Evolutionary conservation across 768 basidiomycete genomes (phyloP).

Genomic region (Lactifluus piperatus): DNA sequence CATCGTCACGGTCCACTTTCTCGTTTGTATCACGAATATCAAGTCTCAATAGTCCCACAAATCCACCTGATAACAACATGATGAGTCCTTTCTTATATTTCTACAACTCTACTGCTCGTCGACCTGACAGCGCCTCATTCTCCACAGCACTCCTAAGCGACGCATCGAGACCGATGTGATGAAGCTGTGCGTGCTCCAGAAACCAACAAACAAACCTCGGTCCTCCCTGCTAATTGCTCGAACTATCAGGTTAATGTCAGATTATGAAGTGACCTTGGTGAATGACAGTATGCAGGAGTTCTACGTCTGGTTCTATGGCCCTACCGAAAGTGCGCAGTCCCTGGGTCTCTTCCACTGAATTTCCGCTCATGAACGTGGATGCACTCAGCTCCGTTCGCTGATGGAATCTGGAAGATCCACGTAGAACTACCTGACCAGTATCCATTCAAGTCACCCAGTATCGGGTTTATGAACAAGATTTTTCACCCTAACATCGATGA

Average conservation of each 20-base stretch:
- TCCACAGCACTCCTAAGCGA: constrained; percentile 79
- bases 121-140: constrained; percentile 26
- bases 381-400: constrained; percentile 81
- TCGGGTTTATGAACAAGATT: constrained; percentile 99
- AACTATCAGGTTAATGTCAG: constrained; percentile 83
- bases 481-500: constrained; percentile 99
- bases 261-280: constrained; percentile 94
- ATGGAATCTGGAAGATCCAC: constrained; percentile 98
- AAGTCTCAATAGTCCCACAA: constrained; percentile 9
- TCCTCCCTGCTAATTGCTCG: background rate
- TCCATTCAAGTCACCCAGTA: constrained; percentile 97
- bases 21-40: constrained; percentile 1
- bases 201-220: background rate
- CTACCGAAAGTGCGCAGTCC: constrained; percentile 74
- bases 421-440: constrained; percentile 98
- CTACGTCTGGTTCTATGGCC: constrained; percentile 92
- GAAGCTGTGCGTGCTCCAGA: constrained; percentile 70
- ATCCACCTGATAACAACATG: constrained; percentile 38
- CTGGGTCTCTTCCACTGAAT: background rate
- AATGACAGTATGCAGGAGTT: constrained; percentile 99
- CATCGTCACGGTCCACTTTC: background rate
- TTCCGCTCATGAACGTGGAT: background rate
- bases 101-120: background rate
- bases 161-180: constrained; percentile 99
- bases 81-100: constrained; percentile 36